phyloP scores from a whole-genome alignment of 1,139 yeast species.

The Debaryomyces sp. region DNA sequence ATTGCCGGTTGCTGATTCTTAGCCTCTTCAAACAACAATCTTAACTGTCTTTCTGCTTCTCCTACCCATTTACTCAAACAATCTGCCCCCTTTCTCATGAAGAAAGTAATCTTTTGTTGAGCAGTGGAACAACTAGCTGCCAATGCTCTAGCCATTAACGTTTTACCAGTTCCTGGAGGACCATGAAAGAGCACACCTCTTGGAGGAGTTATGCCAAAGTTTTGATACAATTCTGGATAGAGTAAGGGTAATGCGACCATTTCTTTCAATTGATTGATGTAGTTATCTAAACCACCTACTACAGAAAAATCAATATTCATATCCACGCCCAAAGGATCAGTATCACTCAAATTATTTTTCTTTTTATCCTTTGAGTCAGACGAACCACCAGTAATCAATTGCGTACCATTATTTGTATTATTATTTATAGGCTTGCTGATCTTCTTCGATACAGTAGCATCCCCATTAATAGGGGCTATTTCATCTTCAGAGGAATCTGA shows the following conservation, averaged over 20 bases:
- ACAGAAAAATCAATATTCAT: conserved; percentile 88
- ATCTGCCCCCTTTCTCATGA: conserved; percentile 99
- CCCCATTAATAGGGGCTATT: conserved; percentile 43
- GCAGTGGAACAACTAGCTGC: conserved; percentile 93
- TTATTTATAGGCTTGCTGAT: conserved; percentile 16
- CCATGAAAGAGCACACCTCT: conserved; percentile 98
- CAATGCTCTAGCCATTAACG: conserved; percentile 95
- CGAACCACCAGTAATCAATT: conserved; percentile 42
- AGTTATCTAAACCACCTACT: conserved; percentile 91
- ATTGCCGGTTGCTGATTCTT: conserved; percentile 94
- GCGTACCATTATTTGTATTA: conserved; percentile 26
- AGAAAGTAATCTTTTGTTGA: conserved; percentile 83
- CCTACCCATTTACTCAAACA: conserved; percentile 98
- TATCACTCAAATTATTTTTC: conserved; percentile 79
- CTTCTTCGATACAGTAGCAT: conserved; percentile 34
- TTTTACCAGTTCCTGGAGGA: conserved; percentile 99
- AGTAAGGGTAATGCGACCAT: conserved; percentile 94
- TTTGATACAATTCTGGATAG: conserved; percentile 91
- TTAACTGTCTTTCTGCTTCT: conserved; percentile 93
- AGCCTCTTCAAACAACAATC: conserved; percentile 93
- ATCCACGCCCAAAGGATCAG: conserved; percentile 94
- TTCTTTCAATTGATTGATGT: conserved; percentile 90
- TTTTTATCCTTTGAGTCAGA: conserved; percentile 37
- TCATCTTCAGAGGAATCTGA: conserved; percentile 78
- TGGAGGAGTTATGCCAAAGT: conserved; percentile 93